phyloP scores from a whole-genome alignment of 176 grass and related monocot species.

The Miscanthus lutarioriparius region DNA sequence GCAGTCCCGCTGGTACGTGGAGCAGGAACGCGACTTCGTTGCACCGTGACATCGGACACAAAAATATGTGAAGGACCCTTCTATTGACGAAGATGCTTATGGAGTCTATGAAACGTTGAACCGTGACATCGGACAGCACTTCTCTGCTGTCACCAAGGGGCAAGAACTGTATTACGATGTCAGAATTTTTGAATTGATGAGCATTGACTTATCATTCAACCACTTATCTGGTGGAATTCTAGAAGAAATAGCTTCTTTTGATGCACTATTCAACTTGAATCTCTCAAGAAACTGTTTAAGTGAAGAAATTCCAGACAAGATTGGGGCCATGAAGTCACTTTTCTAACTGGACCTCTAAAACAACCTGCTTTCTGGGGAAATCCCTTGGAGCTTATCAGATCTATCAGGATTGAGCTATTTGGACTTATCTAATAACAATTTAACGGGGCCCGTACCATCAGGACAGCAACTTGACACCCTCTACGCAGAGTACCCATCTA shows the following conservation, averaged over 20 bases:
- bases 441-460: neutral
- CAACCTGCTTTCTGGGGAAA: slow-evolving; percentile 21
- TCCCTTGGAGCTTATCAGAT: slow-evolving; percentile 12
- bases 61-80: neutral
- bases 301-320: slow-evolving; percentile 7
- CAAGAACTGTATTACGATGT: neutral
- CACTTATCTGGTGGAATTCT: neutral
- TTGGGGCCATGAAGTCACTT: slow-evolving; percentile 24
- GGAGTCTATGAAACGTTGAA: rapidly evolving
- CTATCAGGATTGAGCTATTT: neutral
- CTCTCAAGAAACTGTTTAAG: slow-evolving; percentile 25
- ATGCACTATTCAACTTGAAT: neutral
- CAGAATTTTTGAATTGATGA: neutral
- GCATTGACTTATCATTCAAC: slow-evolving; percentile 43
- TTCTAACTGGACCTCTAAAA: slow-evolving; percentile 33
- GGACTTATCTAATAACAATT: neutral
- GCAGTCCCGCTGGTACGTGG: no score
- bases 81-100: neutral
- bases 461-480: neutral
- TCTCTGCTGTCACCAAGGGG: slow-evolving; percentile 31
- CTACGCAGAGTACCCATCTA: neutral
- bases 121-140: neutral
- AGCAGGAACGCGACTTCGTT: no score
- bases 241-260: slow-evolving; percentile 20
- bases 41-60: no score